These are phyloP conservation scores for Trichoderma asperelloides DNA, from an alignment of 495 filamentous ascomycete species.

Conservation along the genomic window DNA sequence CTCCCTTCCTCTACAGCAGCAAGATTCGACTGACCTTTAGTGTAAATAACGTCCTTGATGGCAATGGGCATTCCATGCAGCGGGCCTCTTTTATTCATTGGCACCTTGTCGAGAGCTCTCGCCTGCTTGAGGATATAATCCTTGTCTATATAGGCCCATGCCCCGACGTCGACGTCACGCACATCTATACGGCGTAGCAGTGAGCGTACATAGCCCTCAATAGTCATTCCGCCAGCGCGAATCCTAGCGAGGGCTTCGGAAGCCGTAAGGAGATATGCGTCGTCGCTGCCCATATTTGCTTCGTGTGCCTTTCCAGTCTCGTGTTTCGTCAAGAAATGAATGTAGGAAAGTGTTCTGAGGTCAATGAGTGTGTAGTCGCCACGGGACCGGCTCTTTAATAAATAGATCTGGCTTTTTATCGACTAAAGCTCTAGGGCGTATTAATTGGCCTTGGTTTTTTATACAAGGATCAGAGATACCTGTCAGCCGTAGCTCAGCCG, in stretches of 20 bases:
- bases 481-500: neutral
- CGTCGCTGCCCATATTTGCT: constrained; percentile 30
- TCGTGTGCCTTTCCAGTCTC: neutral
- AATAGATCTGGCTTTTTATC: neutral
- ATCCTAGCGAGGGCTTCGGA: constrained; percentile 28
- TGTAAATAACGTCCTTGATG: constrained; percentile 51
- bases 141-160: constrained; percentile 44
- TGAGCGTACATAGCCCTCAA: constrained; percentile 43
- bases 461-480: neutral
- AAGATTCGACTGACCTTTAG: constrained; percentile 31
- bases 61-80: constrained; percentile 46
- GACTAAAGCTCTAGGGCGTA: neutral
- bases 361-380: neutral
- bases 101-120: constrained; percentile 38
- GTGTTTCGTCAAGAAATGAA: neutral
- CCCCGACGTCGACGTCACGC: constrained; percentile 40
- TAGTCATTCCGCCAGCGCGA: constrained; percentile 29
- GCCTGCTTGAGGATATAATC: constrained; percentile 41
- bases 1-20: neutral
- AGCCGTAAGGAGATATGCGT: constrained; percentile 24
- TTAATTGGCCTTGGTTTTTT: neutral
- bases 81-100: constrained; percentile 36
- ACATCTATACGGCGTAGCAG: constrained; percentile 40
- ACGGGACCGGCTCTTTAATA: neutral
- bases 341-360: neutral